phyloP scores from a whole-genome alignment of 345 rosid species.

The Moricandia moricandioides region DNA sequence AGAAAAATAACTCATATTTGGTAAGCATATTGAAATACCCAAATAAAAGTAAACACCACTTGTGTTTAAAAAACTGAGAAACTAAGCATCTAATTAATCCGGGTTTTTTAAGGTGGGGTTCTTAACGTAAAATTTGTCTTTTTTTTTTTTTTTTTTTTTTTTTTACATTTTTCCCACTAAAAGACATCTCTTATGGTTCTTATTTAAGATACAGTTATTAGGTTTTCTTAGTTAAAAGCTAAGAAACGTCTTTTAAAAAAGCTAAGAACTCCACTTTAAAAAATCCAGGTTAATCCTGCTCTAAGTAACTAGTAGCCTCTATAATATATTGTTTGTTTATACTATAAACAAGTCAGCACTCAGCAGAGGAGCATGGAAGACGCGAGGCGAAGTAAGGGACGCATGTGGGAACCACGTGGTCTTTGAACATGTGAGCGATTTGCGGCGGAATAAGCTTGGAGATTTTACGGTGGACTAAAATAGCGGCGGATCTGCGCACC shows the following conservation, averaged over 20 bases:
- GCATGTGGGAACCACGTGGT: conserved; percentile 32
- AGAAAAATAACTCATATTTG: neutral
- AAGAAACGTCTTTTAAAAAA: too few relatives aligned
- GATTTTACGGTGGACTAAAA: conserved; percentile 5
- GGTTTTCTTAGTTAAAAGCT: too few relatives aligned
- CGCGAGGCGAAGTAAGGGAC: conserved; percentile 9
- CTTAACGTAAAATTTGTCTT: too few relatives aligned
- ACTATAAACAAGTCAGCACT: neutral
- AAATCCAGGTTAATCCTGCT: too few relatives aligned
- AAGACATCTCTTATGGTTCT: too few relatives aligned
- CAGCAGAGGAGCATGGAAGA: conserved; percentile 15
- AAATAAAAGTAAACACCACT: neutral
- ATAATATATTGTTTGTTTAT: neutral
- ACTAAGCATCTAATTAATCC: too few relatives aligned
- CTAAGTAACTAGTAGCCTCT: conserved; percentile 8
- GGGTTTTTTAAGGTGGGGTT: too few relatives aligned
- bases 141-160: too few relatives aligned
- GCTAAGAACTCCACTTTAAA: too few relatives aligned
- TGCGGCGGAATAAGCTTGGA: conserved; percentile 23
- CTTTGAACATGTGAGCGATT: conserved; percentile 16
- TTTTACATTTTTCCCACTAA: too few relatives aligned
- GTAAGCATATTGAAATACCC: neutral
- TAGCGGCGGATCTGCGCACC: conserved; percentile 1
- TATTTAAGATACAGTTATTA: too few relatives aligned
- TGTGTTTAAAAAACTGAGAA: neutral